Evolutionary conservation across 2,329 filamentous ascomycete genomes (phyloP).

Genomic region (Ploettnerulaceae sp.): DNA sequence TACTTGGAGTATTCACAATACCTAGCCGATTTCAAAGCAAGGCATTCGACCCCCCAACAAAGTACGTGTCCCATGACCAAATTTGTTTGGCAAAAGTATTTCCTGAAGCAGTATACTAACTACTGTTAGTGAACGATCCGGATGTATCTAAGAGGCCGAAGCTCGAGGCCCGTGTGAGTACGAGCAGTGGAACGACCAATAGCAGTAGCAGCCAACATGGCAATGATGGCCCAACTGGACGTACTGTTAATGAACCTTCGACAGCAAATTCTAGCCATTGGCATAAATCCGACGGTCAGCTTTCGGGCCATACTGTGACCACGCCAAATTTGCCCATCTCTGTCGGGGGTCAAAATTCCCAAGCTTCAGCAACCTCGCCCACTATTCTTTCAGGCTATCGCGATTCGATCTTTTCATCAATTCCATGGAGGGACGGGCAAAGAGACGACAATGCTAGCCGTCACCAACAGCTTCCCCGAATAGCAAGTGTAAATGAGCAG

Average conservation of each 20-base stretch:
- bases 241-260: constrained; percentile 23
- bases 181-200: constrained; percentile 26
- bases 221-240: constrained; percentile 17
- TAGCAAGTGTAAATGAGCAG: constrained; percentile 19
- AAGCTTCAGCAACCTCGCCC: constrained; percentile 24
- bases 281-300: constrained; percentile 15
- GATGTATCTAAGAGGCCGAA: constrained; percentile 32
- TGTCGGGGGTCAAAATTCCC: constrained; percentile 7
- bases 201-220: constrained; percentile 23
- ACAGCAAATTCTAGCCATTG: constrained; percentile 23
- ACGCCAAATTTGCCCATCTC: constrained; percentile 15
- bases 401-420: constrained; percentile 26
- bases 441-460: constrained; percentile 18
- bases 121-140: constrained; percentile 19
- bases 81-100: no score
- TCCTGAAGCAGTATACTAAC: constrained; percentile 1
- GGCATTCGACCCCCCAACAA: constrained; percentile 56
- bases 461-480: constrained; percentile 19
- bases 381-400: constrained; percentile 31
- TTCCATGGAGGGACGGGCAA: constrained; percentile 29
- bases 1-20: constrained; percentile 68
- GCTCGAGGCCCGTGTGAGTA: constrained; percentile 27
- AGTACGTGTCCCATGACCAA: constrained; percentile 39
- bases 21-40: constrained; percentile 71
- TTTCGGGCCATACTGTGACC: constrained; percentile 13